A percentile compares a stretch with the other conserved stretches of the same genome.
Evolutionary conservation across 257 asterid species (phyloP).

Genomic region (Solanum dulcamara): DNA sequence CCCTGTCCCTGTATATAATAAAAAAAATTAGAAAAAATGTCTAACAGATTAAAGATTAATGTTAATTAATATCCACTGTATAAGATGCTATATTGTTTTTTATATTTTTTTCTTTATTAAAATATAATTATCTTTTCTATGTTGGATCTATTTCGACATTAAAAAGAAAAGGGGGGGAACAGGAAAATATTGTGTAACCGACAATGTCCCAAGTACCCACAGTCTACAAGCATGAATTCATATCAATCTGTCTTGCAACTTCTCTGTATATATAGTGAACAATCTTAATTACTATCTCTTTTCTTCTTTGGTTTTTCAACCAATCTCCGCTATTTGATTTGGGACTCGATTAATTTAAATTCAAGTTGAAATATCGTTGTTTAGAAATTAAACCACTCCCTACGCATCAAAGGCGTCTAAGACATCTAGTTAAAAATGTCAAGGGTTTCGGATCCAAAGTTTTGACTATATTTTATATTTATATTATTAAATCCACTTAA

Average conservation of each 20-base stretch:
- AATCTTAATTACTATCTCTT: not conserved
- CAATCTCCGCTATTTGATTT: not conserved
- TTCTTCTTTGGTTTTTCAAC: accelerated
- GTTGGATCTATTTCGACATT: not conserved
- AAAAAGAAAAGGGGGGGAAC: not conserved
- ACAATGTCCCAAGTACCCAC: not conserved
- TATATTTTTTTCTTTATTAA: not conserved
- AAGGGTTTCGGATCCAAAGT: not conserved
- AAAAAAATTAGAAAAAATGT: not conserved
- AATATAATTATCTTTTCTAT: not conserved
- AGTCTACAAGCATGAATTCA: not conserved
- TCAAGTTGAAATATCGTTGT: not conserved
- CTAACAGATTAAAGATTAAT: not conserved
- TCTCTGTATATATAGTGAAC: not conserved
- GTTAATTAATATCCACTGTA: too few species aligned
- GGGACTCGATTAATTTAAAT: not conserved
- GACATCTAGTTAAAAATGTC: not conserved
- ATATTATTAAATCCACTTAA: not conserved
- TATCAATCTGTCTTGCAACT: not conserved
- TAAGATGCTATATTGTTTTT: too few species aligned
- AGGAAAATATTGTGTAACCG: not conserved
- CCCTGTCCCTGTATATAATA: too few species aligned
- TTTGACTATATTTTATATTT: too few species aligned
- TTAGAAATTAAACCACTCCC: not conserved
- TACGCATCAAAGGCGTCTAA: not conserved